Evolutionary conservation across 140 eudicot genomes (phyloP), one percentile per base, ranked within the genome.

Genomic region (Oenanthe javanica): DNA sequence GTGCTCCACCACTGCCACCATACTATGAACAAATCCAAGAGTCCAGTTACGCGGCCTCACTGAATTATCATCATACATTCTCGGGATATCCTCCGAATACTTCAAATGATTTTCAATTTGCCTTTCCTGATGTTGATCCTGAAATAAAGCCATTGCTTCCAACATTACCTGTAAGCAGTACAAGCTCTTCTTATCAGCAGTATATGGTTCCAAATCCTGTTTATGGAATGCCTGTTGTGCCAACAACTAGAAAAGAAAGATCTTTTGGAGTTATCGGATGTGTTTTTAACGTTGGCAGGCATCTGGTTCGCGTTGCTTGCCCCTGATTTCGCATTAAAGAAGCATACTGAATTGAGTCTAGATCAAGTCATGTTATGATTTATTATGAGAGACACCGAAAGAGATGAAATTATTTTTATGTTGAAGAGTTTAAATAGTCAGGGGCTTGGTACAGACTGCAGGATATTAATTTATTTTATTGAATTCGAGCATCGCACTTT

Each of bases 1-100:
- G 96, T 6, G 98, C 98, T 38, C 97, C 97, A 42, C 98, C 96
- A 8, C 76, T 93, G 61, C 96, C 97, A 40, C 78, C 86, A 0
- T 89, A 93, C 19, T 86, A 84, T 79, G 88, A 87, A 27, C 84
- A 82, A 79, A 80, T 81, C 79, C 80, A 79, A 42, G 87, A 80
- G 61, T 79, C 86, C 72, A 57, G n/a, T 2, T n/a, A 72, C 77
- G 40, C 81, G 14, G 74, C 71, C 71, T 63, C 71, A 25, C 0
- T 75, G 9, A 72, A 66, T 1, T 59, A 27, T 75, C 36, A 75
- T 38, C 36, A 75, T 38, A 27, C 67, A 38, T 86, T 63, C 48
- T 66, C 89, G 18, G 76, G 74, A 73, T n/a, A 80, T n/a, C 87
- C 79, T 42, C n/a, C 78, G 72, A 83, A 2, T 57, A 18, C 25